Conservation (phyloP, 768 basidiomycete species). For the Auriscalpium orientale region DNA sequence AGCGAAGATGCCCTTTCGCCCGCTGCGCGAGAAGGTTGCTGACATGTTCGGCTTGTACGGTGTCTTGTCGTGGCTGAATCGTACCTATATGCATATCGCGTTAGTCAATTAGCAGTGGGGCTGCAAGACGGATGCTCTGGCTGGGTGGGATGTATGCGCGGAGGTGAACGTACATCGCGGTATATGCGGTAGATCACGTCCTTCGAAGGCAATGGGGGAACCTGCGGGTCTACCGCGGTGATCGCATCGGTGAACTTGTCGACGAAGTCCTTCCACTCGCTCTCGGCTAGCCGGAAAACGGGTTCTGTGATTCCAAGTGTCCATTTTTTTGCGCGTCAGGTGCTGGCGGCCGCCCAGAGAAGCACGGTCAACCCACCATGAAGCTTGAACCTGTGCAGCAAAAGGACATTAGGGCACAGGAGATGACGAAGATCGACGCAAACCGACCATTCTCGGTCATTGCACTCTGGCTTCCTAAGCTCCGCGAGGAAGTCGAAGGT, state of each 20-base stretch:
- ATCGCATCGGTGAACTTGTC: constrained; percentile 62
- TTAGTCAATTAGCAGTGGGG: neutral
- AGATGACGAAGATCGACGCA: neutral
- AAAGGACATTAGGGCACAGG: neutral
- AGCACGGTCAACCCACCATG: constrained; percentile 40
- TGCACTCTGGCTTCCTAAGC: constrained; percentile 66
- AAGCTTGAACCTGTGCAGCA: constrained; percentile 65
- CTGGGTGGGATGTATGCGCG: no score
- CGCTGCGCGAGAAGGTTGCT: constrained; percentile 81
- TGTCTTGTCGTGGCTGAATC: constrained; percentile 92
- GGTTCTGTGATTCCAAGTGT: constrained; percentile 42
- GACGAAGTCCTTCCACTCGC: constrained; percentile 85
- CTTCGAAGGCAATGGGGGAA: constrained; percentile 84
- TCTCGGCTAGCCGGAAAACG: constrained; percentile 73
- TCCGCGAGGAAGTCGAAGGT: constrained; percentile 70
- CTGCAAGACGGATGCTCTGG: neutral
- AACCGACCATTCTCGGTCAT: constrained; percentile 76
- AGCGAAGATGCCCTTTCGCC: constrained; percentile 86
- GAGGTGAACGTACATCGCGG: constrained; percentile 55
- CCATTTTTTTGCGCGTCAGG: neutral
- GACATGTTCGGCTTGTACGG: constrained; percentile 85
- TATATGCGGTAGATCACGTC: constrained; percentile 92
- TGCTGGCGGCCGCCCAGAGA: neutral
- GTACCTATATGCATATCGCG: constrained; percentile 39
- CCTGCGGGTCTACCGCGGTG: constrained; percentile 67